A percentile compares a stretch with the other conserved stretches of the same genome.
phyloP scores from a whole-genome alignment of 305 asterid species.

The Rubia occidens region DNA sequence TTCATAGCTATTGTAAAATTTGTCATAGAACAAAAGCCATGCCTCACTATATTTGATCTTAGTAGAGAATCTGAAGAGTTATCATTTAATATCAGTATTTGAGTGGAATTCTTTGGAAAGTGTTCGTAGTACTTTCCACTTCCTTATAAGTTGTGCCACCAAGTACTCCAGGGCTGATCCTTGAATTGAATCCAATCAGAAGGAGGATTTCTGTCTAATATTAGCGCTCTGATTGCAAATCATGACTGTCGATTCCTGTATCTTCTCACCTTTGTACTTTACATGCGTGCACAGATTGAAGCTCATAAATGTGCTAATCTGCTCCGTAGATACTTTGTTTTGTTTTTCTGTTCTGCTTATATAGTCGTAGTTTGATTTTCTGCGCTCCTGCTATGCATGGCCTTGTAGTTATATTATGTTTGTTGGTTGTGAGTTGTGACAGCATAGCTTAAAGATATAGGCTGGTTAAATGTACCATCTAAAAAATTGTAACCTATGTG shows the following conservation, averaged over 20 bases:
- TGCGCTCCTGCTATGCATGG: not conserved
- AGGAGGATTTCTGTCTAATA: not conserved
- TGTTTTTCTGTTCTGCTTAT: not conserved
- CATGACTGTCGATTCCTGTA: not conserved
- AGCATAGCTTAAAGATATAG: not conserved
- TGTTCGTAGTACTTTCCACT: not conserved
- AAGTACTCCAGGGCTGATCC: not conserved
- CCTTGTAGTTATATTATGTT: not conserved
- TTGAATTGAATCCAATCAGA: not conserved
- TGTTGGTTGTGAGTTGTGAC: not conserved
- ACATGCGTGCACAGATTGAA: not conserved
- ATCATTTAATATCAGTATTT: not conserved
- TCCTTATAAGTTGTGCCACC: not conserved
- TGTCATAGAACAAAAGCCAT: not conserved
- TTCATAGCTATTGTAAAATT: not conserved
- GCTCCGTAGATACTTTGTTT: not conserved
- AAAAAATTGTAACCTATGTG: slow-evolving; percentile 1
- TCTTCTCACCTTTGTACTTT: not conserved
- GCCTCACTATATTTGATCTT: not conserved
- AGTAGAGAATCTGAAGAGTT: not conserved
- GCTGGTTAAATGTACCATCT: not conserved
- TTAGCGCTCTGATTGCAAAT: not conserved
- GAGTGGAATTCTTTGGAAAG: not conserved
- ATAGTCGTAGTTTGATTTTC: not conserved
- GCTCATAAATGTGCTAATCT: not conserved